Percentiles rank a stretch among this genome's conserved stretches.
Conservation (phyloP, 139 green algal genomes). For the Nannochloris sp. region DNA sequence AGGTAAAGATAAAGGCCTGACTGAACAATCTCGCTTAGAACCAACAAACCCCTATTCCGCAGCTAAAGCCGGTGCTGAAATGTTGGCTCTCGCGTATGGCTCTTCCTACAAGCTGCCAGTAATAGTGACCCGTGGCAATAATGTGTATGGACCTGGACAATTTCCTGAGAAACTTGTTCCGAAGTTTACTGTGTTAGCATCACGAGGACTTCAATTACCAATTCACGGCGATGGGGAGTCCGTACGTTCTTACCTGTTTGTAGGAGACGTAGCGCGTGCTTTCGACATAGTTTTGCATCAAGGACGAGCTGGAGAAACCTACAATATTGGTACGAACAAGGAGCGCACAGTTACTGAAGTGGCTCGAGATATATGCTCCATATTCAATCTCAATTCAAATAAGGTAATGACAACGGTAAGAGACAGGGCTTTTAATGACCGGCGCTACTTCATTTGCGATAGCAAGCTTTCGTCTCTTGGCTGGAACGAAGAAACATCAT, state of each 20-base stretch:
- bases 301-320: slow-evolving; percentile 63
- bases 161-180: slow-evolving; percentile 83
- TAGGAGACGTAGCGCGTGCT: slow-evolving; percentile 90
- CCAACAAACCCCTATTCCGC: slow-evolving; percentile 98
- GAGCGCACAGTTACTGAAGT: slow-evolving; percentile 90
- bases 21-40: slow-evolving; percentile 72
- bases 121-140: slow-evolving; percentile 98
- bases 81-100: slow-evolving; percentile 88
- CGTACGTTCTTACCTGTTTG: slow-evolving; percentile 72
- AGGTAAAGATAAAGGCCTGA: slow-evolving; percentile 39
- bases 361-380: slow-evolving; percentile 45
- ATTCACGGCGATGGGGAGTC: slow-evolving; percentile 50
- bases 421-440: slow-evolving; percentile 87
- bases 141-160: slow-evolving; percentile 96
- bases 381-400: slow-evolving; percentile 42
- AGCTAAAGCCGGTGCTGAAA: slow-evolving; percentile 96
- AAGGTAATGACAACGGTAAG: slow-evolving; percentile 41
- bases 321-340: slow-evolving; percentile 96
- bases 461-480: slow-evolving; percentile 85
- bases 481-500: slow-evolving; percentile 80
- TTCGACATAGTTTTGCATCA: slow-evolving; percentile 85
- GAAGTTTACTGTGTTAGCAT: slow-evolving; percentile 64
- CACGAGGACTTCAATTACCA: slow-evolving; percentile 51
- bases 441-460: slow-evolving; percentile 92
- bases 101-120: slow-evolving; percentile 78